Base-by-base conservation (phyloP, 192 early-diverging fungal genomes). In the Coemansia sp. region DNA sequence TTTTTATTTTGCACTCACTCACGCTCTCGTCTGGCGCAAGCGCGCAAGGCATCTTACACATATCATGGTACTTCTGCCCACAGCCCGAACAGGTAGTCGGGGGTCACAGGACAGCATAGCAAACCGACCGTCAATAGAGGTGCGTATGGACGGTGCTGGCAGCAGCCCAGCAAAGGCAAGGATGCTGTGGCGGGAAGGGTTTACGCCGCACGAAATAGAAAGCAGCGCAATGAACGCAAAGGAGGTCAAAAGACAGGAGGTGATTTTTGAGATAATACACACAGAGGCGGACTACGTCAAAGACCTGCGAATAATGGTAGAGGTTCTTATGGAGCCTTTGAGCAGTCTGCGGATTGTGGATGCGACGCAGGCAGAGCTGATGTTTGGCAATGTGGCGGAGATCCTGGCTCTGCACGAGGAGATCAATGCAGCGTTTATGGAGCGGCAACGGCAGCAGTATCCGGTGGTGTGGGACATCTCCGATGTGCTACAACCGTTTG, bases 231-330 rank as follows among this genome's bases (percentile, higher is more conserved):
- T 92, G 38, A 69, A 78, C 63, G 85, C 86, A 60, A 74, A 86
- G 32, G 94, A 95, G 55, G 84, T 88, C 7, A 87, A 90, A 59
- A 83, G 97, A 49, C 97, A 98, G 63, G 97, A 98, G 77, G 89
- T 96, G 18, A 96, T 98, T 55, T 92, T 89, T 68, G 97, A 98
- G 68, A 89, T 96, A 5, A 84, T 95, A 24, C 83, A 88, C 56
- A 96, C 95, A 2, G 97, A 98, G 82, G 84, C 85, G 18, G 94
- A 95, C 68, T 98, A 95, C 66, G 86, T 93, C 19, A 83, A 85
- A 21, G 96, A 98, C 84, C 84, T 98, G 28, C 84, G 90, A 38
- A 84, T 90, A 34, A 82, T 94, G 7, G 85, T 93, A 2, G 87
- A 92, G 59, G 90, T 95, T 60, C 67, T 85, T 32, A 58, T 77